phyloP scores from a whole-genome alignment of 768 basidiomycete species.

The Kwoniella mangroviensis region DNA sequence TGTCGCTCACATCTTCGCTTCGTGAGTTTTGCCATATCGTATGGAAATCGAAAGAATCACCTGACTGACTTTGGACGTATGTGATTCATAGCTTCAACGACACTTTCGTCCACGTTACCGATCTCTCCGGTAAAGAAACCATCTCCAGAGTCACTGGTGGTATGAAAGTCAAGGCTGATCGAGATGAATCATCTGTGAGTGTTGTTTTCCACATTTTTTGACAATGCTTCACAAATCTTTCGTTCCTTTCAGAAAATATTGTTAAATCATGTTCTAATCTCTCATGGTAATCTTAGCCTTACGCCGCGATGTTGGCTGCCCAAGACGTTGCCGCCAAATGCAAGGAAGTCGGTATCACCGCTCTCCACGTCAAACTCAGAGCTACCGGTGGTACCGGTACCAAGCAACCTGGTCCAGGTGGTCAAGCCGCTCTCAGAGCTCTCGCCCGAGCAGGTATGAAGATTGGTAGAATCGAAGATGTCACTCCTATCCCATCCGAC shows the following conservation, averaged over 20 bases:
- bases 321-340: constrained; percentile 95
- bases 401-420: constrained; percentile 98
- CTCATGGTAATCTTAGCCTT: constrained; percentile 38
- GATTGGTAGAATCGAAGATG: constrained; percentile 97
- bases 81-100: constrained; percentile 81
- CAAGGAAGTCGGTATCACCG: constrained; percentile 98
- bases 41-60: background rate
- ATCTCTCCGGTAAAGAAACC: constrained; percentile 98
- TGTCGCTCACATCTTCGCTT: constrained; percentile 97
- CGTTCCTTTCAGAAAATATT: no score
- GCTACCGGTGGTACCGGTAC: constrained; percentile 97
- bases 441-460: constrained; percentile 98
- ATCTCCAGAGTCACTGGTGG: constrained; percentile 98
- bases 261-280: no score
- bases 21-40: constrained; percentile 57
- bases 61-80: constrained; percentile 3
- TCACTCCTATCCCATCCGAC: constrained; percentile 96
- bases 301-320: constrained; percentile 94
- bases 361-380: constrained; percentile 97
- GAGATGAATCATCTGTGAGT: constrained; percentile 94
- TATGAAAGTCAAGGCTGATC: constrained; percentile 99
- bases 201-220: background rate
- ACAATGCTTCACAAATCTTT: no score
- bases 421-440: constrained; percentile 95
- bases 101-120: constrained; percentile 98